Evolutionary conservation across 2,329 filamentous ascomycete genomes (phyloP).

Genomic region (Aspergillus thermomutatus): DNA sequence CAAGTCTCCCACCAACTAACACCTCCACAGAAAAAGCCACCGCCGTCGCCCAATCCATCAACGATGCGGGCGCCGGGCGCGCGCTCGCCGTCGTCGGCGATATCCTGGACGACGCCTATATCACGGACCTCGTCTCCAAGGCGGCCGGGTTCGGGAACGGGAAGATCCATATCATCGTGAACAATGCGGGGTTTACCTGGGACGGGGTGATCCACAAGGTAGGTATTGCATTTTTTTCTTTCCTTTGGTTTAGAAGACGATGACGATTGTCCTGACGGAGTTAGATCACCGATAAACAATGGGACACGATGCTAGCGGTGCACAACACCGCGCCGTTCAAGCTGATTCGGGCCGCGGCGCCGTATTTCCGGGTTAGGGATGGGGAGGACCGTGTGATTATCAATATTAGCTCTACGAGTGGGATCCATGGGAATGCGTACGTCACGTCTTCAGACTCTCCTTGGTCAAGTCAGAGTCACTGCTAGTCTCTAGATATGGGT

Average conservation of each 20-base stretch:
- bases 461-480: too few relatives aligned
- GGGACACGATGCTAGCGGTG: constrained; percentile 80
- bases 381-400: constrained; percentile 74
- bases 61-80: constrained; percentile 56
- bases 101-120: constrained; percentile 67
- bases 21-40: constrained; percentile 61
- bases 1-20: too few relatives aligned
- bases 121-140: constrained; percentile 67
- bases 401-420: constrained; percentile 79
- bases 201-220: constrained; percentile 87
- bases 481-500: too few relatives aligned
- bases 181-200: constrained; percentile 92
- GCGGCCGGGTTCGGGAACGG: constrained; percentile 77
- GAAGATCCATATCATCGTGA: constrained; percentile 88
- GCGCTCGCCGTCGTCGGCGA: constrained; percentile 75
- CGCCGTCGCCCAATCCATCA: constrained; percentile 68
- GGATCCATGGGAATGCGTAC: constrained; percentile 75
- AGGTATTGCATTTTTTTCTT: constrained; percentile 3
- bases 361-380: constrained; percentile 85
- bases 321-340: constrained; percentile 85
- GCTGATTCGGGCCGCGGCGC: constrained; percentile 73
- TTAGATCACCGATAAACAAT: constrained; percentile 81
- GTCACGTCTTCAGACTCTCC: too few relatives aligned
- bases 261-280: constrained; percentile 2
- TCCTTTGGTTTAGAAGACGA: background rate